Base-by-base conservation (phyloP, 192 early-diverging fungal genomes). In the Entophlyctis luteolus region DNA sequence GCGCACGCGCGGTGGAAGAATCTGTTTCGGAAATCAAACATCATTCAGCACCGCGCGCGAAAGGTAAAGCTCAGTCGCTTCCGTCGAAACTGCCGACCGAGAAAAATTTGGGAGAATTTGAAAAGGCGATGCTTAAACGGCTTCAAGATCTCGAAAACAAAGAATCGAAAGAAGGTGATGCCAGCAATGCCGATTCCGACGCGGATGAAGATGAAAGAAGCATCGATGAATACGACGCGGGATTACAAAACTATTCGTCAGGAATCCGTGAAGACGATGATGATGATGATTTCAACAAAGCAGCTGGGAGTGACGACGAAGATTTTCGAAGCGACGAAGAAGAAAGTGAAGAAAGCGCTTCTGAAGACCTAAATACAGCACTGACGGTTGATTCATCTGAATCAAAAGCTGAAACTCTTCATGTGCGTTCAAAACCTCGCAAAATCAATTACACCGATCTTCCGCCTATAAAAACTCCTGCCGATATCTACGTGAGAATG, bases 401-500 rank as follows among this genome's bases (percentile, higher is more conserved):
- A 22, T 12, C 20, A 20, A 4, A 25, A 56, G 10, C 14, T 10
- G 18, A 53, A 27, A 10, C 14, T 12, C 16, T 14, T 14, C 23
- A 16, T n/a, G 10, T n/a, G 12, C 18, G 18, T 20, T 14, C 50
- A 53, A 53, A 53, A 53, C 12, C 10, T 12, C 10, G 25, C 42
- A 35, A 56, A 38, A 28, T 3, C 42, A 42, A 28, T 28, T 28
- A 20, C 38, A 70, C 28, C 38, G 16, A 32, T 8, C 8, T 18
- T 67, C 46, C 23, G 14, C 20, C 45, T 20, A 25, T 4, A 39
- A 42, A 34, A 57, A 73, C 28, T 28, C 74, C 74, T 18, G 74
- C 67, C 10, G 77, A 79, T 53, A 73, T 79, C 27, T 79, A 79
- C 48, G 54, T 48, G 20, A 48, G 57, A 23, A 79, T 79, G 72